A percentile compares a stretch with the other conserved stretches of the same genome.
Evolutionary conservation across 139 green algal genomes (phyloP).

Genomic region (Coelastrella sp.): DNA sequence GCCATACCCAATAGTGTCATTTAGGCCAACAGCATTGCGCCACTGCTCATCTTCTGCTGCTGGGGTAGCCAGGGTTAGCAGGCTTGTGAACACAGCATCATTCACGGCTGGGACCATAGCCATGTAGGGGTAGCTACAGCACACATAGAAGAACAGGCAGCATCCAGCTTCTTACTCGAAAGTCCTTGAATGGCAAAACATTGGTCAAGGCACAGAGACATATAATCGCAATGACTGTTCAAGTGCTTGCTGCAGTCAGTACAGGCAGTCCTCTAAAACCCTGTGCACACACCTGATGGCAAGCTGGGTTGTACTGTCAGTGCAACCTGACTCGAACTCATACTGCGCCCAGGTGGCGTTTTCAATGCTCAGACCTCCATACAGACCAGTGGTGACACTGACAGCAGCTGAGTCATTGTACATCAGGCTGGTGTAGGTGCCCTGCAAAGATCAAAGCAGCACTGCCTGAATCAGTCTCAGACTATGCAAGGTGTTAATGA

Average conservation of each 20-base stretch:
- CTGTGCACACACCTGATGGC: background rate
- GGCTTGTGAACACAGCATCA: background rate
- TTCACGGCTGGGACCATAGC: background rate
- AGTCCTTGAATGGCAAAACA: background rate
- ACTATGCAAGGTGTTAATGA: background rate
- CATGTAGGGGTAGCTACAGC: background rate
- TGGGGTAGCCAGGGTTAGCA: background rate
- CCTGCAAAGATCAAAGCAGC: background rate
- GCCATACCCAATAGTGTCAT: background rate
- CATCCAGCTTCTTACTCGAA: background rate
- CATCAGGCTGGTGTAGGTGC: background rate
- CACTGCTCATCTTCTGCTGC: background rate
- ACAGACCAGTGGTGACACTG: background rate
- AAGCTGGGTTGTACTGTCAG: background rate
- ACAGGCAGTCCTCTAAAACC: background rate
- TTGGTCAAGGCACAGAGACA: too few relatives aligned
- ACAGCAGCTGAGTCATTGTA: background rate
- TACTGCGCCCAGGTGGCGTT: background rate
- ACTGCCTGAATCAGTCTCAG: background rate
- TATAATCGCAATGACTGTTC: background rate
- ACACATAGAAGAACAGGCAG: background rate
- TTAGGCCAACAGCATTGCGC: background rate
- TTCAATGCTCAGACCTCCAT: background rate
- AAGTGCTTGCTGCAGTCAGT: background rate
- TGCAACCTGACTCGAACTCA: background rate